Base-by-base conservation (phyloP, 345 rosid genomes). In the Syzygium grande region DNA sequence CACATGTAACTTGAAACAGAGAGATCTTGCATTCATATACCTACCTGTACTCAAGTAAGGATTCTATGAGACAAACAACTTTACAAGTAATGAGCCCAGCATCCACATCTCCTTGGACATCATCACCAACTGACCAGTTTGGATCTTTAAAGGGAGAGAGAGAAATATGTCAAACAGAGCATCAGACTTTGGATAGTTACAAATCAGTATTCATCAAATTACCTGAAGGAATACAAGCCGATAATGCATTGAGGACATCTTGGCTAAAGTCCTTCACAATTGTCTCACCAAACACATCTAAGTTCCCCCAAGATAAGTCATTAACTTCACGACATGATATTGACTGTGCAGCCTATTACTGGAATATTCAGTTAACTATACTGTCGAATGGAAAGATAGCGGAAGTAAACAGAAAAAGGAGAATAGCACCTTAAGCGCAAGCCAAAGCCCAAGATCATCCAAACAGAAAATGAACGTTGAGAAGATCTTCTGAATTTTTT, bases 41-140 rank as follows among this genome's bases (percentile, higher is more conserved):
- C 53, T 23, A 96, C 99, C 98, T 96, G 91, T 95, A 96, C 73
- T 91, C 96, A 30, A 92, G 94, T 86, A 98, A 97, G 61, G 94
- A 90, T 68, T 94, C 94, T 54, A 94, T 10, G n/a, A 96, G 99
- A 92, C 95, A 93, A 86, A 88, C 68, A 86, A 91, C 87, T 90
- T 95, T 96, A 34, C 88, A 25, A 11, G 95, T 90, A 65, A 98
- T 80, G 58, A 93, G 91, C 51, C 98, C 98, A 30, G 89, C 89
- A 90, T 90, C 92, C 85, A 92, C 51, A 86, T 89, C 84, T 51
- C 54, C 89, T 59, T 90, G 87, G 16, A 89, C 52, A 86, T 93
- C 73, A 87, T 87, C 53, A 27, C 89, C 89, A 73, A 88, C 88
- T 52, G 88, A 89, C 96, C 95, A 93, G 27, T 52, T 87, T 80